Evolutionary conservation across 257 asterid genomes (phyloP).

Genomic region (Buddleja alternifolia): DNA sequence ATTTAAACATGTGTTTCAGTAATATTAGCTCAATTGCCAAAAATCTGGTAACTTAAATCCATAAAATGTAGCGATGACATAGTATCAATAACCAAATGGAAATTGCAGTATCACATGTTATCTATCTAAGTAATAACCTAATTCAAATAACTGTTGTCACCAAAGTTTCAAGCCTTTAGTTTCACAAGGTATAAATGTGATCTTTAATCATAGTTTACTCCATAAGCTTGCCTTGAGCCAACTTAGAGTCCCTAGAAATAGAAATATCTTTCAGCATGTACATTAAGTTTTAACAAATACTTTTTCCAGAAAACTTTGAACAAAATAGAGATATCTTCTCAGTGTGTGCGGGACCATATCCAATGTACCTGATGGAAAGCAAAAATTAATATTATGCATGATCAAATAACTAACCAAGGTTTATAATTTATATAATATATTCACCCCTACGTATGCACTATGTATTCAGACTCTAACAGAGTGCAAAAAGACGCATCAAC

Average conservation of each 20-base stretch:
- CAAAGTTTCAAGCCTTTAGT: constrained; percentile 3
- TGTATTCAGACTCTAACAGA: constrained; percentile 9
- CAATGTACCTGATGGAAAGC: background rate
- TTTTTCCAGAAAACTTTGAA: constrained; percentile 17
- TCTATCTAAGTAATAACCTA: no score
- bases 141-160: background rate
- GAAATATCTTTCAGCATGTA: background rate
- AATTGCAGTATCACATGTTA: no score
- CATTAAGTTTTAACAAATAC: constrained; percentile 16
- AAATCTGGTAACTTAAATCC: background rate
- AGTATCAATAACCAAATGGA: background rate
- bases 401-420: background rate
- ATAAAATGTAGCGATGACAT: background rate
- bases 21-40: background rate
- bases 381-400: background rate
- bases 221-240: constrained; percentile 11
- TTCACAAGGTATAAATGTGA: background rate
- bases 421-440: background rate
- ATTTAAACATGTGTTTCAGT: background rate
- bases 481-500: constrained; percentile 1
- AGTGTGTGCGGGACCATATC: background rate
- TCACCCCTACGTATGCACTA: background rate
- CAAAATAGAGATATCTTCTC: constrained; percentile 1
- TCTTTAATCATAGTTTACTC: background rate
- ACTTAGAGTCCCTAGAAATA: constrained; percentile 16